phyloP scores from a whole-genome alignment of 441 rosid genomes.

The Erysimum cheiri region DNA sequence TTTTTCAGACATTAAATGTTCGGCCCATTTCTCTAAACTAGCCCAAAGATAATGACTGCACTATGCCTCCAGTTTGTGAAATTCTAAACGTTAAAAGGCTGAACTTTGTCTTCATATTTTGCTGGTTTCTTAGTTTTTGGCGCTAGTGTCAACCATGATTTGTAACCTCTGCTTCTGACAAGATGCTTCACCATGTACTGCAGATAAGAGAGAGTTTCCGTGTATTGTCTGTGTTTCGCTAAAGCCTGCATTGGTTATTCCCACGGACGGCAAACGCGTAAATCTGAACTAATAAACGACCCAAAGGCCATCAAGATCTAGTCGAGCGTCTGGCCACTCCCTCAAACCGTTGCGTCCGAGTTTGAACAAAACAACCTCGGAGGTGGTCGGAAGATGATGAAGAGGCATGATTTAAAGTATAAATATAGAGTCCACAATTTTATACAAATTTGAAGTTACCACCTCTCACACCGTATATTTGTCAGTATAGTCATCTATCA shows the following conservation, averaged over 20 bases:
- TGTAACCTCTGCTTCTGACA: not conserved
- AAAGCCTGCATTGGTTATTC: not conserved
- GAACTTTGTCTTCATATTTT: not conserved
- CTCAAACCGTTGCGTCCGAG: too few relatives aligned
- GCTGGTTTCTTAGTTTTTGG: not conserved
- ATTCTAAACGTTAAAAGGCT: not conserved
- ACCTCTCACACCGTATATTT: not conserved
- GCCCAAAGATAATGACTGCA: not conserved
- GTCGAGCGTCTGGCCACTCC: not conserved
- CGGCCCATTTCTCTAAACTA: constrained; percentile 23
- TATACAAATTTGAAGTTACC: not conserved
- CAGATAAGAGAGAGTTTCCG: not conserved
- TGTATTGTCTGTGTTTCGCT: not conserved
- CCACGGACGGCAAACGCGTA: not conserved
- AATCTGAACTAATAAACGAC: not conserved
- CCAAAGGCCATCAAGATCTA: not conserved
- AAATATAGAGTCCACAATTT: not conserved
- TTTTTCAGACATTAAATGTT: constrained; percentile 9
- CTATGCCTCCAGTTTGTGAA: not conserved
- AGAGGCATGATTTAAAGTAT: not conserved
- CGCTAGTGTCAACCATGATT: not conserved
- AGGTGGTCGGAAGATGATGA: not conserved
- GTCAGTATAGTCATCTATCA: not conserved
- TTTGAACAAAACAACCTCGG: not conserved
- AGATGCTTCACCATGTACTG: not conserved